Evolutionary conservation across 1,284 basidiomycete genomes (phyloP).

Genomic region (Pyrrhoderma noxium): DNA sequence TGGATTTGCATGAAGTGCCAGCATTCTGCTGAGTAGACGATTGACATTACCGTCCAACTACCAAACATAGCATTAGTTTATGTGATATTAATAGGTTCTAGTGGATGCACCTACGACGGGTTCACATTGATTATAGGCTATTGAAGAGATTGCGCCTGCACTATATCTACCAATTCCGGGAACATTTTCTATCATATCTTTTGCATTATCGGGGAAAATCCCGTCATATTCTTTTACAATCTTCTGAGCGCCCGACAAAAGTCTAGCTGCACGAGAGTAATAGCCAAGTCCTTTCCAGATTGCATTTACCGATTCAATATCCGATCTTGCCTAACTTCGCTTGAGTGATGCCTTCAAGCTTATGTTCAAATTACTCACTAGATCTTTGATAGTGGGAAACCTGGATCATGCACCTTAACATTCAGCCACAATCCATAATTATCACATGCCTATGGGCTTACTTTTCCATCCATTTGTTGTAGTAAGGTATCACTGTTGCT

Average conservation of each 20-base stretch:
- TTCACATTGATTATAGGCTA: slow-evolving; percentile 78
- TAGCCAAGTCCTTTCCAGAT: slow-evolving; percentile 91
- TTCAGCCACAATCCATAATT: slow-evolving; percentile 2
- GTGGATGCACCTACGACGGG: slow-evolving; percentile 60
- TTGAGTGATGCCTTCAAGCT: slow-evolving; percentile 1
- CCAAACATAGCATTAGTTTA: not conserved
- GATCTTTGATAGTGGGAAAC: slow-evolving; percentile 76
- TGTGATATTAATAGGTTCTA: not conserved
- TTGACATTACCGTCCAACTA: slow-evolving; percentile 92
- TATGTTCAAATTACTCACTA: slow-evolving; percentile 40
- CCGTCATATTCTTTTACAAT: slow-evolving; percentile 62
- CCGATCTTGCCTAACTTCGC: slow-evolving; percentile 47
- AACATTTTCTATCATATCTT: slow-evolving; percentile 76
- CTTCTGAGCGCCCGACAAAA: slow-evolving; percentile 75
- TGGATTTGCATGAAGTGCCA: slow-evolving; percentile 76
- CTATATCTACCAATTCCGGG: slow-evolving; percentile 92
- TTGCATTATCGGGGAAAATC: slow-evolving; percentile 71
- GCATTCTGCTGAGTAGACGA: slow-evolving; percentile 70
- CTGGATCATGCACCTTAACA: slow-evolving; percentile 29
- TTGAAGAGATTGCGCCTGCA: slow-evolving; percentile 83
- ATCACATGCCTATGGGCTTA: slow-evolving; percentile 30
- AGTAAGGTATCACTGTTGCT: slow-evolving; percentile 85
- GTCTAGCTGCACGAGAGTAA: slow-evolving; percentile 79
- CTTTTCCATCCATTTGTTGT: slow-evolving; percentile 78
- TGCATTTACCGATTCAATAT: slow-evolving; percentile 80